Conservation (phyloP, 202 grass and related monocot genomes). For the Miscanthus sacchariflorus region DNA sequence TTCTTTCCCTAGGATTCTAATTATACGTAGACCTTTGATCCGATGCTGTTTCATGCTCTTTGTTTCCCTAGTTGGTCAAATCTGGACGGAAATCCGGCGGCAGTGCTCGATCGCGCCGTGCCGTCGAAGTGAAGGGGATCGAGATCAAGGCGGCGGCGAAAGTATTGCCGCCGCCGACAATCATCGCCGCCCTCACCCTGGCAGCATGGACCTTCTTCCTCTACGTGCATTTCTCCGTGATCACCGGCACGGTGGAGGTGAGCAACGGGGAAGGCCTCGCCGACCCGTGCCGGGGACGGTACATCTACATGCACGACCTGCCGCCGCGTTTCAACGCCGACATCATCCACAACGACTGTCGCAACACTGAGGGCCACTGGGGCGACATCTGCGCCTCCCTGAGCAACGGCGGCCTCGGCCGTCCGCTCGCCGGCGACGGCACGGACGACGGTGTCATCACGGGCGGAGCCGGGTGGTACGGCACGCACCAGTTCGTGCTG, state of each 20-base stretch:
- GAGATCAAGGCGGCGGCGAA: conserved; percentile 42
- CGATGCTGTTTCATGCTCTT: conserved; percentile 26
- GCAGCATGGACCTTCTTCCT: conserved; percentile 59
- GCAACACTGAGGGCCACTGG: conserved; percentile 58
- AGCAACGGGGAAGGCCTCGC: background rate
- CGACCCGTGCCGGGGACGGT: conserved; percentile 67
- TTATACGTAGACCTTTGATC: conserved; percentile 11
- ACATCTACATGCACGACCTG: conserved; percentile 71
- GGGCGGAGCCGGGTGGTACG: conserved; percentile 58
- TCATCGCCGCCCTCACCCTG: conserved; percentile 45
- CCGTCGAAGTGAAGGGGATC: conserved; percentile 29
- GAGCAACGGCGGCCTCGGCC: conserved; percentile 69
- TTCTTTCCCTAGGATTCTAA: no score
- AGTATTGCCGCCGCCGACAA: conserved; percentile 35
- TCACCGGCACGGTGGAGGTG: conserved; percentile 24
- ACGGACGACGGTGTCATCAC: conserved; percentile 45
- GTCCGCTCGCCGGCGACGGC: conserved; percentile 40
- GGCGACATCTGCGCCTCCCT: conserved; percentile 67
- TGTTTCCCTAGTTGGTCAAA: conserved; percentile 29
- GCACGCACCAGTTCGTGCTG: conserved; percentile 71
- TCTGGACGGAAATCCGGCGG: background rate
- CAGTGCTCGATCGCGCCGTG: background rate
- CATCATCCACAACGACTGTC: conserved; percentile 61
- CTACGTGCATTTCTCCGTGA: conserved; percentile 59
- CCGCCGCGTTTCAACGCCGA: conserved; percentile 71